phyloP scores from a whole-genome alignment of 2,329 filamentous ascomycete genomes.

The Scorias spongiosa region DNA sequence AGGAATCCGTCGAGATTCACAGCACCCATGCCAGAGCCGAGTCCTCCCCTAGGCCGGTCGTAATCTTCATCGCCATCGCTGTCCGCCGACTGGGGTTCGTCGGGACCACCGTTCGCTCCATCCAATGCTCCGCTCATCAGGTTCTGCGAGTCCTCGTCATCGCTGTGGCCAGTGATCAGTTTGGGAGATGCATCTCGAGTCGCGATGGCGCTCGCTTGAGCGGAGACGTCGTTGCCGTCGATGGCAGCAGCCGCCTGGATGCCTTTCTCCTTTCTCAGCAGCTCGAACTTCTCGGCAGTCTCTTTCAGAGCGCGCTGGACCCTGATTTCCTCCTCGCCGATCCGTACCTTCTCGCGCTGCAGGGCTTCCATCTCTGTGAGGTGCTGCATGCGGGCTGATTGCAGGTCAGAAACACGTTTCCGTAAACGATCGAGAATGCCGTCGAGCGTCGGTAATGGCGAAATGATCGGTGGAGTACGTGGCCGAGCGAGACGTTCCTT shows the following conservation, averaged over 20 bases:
- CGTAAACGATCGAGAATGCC: constrained; percentile 52
- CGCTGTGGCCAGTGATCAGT: background rate
- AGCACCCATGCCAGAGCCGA: background rate
- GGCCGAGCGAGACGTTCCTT: constrained; percentile 27
- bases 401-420: constrained; percentile 46
- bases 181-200: background rate
- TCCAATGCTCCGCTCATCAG: background rate
- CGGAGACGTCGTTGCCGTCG: background rate
- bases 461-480: constrained; percentile 56
- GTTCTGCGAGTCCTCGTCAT: background rate
- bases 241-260: constrained; percentile 9
- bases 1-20: background rate
- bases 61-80: background rate
- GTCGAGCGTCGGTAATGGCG: constrained; percentile 58
- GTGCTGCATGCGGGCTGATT: constrained; percentile 42
- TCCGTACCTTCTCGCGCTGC: constrained; percentile 51
- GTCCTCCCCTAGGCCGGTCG: background rate
- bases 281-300: constrained; percentile 57
- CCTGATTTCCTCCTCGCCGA: constrained; percentile 56
- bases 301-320: constrained; percentile 70
- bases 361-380: constrained; percentile 50
- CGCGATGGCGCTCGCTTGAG: background rate
- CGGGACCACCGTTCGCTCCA: background rate
- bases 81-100: background rate
- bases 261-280: constrained; percentile 35